These are phyloP conservation scores for Leccinum olivaceopallidum DNA, from an alignment of 768 basidiomycete species.

Conservation along the genomic window DNA sequence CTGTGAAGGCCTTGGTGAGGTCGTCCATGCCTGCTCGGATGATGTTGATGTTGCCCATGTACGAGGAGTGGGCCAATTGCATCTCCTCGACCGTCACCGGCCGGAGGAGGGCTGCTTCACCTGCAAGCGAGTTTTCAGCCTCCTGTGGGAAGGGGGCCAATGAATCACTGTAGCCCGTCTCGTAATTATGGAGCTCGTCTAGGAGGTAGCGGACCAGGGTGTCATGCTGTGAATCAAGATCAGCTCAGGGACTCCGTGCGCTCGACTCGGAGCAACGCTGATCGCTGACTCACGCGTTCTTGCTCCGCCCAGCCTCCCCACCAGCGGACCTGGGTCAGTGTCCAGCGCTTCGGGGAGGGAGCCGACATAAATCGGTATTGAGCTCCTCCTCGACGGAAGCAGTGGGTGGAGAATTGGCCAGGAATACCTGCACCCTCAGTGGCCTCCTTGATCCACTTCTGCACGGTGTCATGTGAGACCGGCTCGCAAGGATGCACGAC, in stretches of 20 bases:
- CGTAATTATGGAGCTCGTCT: neutral
- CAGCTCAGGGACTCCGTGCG: too few relatives aligned
- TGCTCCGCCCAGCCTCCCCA: slow-evolving; percentile 4
- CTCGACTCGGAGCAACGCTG: too few relatives aligned
- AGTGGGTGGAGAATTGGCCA: neutral
- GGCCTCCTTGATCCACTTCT: slow-evolving; percentile 32
- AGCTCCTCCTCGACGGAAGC: slow-evolving; percentile 9
- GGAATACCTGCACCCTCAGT: slow-evolving; percentile 1
- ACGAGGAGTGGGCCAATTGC: neutral
- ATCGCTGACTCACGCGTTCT: neutral
- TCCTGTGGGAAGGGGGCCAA: neutral
- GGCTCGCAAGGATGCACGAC: slow-evolving; percentile 22
- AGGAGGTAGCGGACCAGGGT: neutral
- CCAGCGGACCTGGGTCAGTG: neutral
- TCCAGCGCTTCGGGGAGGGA: neutral
- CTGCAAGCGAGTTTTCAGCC: neutral
- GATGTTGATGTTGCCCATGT: too few relatives aligned
- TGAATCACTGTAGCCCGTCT: neutral
- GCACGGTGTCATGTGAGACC: slow-evolving; percentile 31
- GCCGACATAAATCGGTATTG: slow-evolving; percentile 2
- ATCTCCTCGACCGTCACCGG: neutral
- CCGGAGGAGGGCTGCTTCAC: neutral
- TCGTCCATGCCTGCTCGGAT: neutral
- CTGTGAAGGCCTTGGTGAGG: neutral
- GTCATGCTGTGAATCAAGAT: neutral